These are phyloP conservation scores for Craterostigma plantagineum DNA, from an alignment of 257 asterid species.

Conservation along the genomic window DNA sequence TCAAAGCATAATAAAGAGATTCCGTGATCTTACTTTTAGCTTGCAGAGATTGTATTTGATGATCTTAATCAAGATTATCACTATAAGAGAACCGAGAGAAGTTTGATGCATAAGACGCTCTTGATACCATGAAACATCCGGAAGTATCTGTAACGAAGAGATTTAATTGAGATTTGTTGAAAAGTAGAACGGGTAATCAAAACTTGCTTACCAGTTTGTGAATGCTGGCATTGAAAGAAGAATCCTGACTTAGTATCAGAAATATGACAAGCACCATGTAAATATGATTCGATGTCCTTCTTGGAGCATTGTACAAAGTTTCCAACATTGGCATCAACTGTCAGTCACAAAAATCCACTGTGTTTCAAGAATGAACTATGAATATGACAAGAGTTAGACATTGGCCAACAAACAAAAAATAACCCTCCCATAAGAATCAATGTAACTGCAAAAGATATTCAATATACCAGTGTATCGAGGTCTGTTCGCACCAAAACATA, in stretches of 20 bases:
- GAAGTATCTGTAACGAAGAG: conserved; percentile 38
- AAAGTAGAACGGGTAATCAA: neutral
- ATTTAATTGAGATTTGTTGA: conserved; percentile 7
- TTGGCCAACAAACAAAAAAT: conserved; percentile 6
- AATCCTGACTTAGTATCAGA: conserved; percentile 91
- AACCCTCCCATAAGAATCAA: neutral
- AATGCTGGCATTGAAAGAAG: conserved; percentile 77
- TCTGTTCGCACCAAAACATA: conserved; percentile 97
- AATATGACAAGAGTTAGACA: conserved; percentile 1
- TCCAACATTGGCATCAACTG: conserved; percentile 98
- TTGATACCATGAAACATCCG: conserved; percentile 51
- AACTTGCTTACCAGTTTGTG: conserved; percentile 52
- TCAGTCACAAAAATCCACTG: conserved; percentile 12
- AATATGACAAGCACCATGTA: conserved; percentile 88
- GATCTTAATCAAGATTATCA: conserved; percentile 58
- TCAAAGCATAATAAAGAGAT: neutral
- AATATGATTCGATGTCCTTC: conserved; percentile 76
- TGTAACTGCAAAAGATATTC: conserved; percentile 5
- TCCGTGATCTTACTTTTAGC: conserved; percentile 30
- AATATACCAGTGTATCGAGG: conserved; percentile 86
- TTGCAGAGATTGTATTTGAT: conserved; percentile 53
- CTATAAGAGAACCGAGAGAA: conserved; percentile 73
- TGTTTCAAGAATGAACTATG: conserved; percentile 5
- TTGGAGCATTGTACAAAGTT: conserved; percentile 70
- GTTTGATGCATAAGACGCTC: conserved; percentile 36